Evolutionary conservation across 495 filamentous ascomycete species (phyloP).

Genomic region (Aspergillus olivimuriae): DNA sequence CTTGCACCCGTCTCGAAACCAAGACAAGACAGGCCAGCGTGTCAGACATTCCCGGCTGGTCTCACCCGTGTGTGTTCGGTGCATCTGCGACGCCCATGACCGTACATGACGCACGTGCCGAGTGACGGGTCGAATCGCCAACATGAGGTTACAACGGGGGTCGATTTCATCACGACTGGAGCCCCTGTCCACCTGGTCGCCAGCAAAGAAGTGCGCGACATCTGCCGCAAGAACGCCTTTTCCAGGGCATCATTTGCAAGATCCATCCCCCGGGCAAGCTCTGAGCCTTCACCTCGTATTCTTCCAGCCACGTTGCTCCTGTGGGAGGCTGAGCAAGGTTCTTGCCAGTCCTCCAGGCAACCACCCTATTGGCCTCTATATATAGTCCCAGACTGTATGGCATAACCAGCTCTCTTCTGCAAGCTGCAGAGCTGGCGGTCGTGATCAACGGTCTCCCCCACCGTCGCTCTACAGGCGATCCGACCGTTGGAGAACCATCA

Average conservation of each 20-base stretch:
- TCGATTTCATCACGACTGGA: constrained; percentile 7
- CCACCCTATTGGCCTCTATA: background rate
- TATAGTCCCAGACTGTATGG: background rate
- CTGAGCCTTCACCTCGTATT: too few species aligned
- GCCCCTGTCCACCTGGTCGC: background rate
- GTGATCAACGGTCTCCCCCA: background rate
- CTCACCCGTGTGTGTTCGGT: too few species aligned
- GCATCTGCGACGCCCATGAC: too few species aligned
- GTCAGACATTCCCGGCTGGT: too few species aligned
- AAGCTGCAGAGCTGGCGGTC: background rate
- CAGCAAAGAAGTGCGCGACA: too few species aligned
- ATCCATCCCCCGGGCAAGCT: too few species aligned
- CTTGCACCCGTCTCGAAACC: too few species aligned
- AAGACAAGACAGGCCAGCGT: too few species aligned
- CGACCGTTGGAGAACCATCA: too few species aligned
- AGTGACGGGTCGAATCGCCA: background rate
- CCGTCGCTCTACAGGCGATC: background rate
- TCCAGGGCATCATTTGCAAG: too few species aligned
- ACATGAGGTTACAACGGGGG: background rate
- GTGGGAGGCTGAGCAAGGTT: background rate
- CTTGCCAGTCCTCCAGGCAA: constrained; percentile 9
- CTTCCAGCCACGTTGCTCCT: background rate
- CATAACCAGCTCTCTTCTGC: constrained; percentile 2
- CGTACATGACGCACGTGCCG: too few species aligned
- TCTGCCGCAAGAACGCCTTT: too few species aligned